These are phyloP conservation scores for Candida schatavii DNA, from an alignment of 805 yeast species.

Conservation along the genomic window DNA sequence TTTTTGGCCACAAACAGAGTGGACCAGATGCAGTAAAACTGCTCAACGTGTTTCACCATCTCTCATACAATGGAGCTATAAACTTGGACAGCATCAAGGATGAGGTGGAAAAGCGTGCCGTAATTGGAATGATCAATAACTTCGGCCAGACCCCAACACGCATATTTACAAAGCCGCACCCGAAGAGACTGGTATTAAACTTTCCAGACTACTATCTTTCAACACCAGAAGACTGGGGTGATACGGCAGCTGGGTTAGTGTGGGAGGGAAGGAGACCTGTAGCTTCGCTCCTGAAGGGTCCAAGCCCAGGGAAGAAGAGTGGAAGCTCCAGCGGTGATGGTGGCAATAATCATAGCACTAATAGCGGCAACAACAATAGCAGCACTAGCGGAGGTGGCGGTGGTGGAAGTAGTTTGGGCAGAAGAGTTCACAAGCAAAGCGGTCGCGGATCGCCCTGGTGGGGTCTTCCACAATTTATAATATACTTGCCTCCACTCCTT, in stretches of 20 bases:
- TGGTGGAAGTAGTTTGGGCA: too few relatives aligned
- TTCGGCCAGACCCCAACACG: conserved; percentile 89
- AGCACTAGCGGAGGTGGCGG: too few relatives aligned
- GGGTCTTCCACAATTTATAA: conserved; percentile 43
- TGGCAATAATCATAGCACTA: too few relatives aligned
- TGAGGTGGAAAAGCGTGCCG: conserved; percentile 69
- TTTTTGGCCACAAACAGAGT: conserved; percentile 78
- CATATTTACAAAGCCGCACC: conserved; percentile 68
- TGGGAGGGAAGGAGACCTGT: conserved; percentile 41
- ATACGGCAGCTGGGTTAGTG: conserved; percentile 14
- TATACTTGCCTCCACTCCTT: conserved; percentile 34
- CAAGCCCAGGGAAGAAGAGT: conserved; percentile 26
- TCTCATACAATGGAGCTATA: conserved; percentile 82
- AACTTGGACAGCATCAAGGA: conserved; percentile 72
- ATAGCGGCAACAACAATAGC: too few relatives aligned
- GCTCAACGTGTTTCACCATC: conserved; percentile 76
- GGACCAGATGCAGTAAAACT: conserved; percentile 67
- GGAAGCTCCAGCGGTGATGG: too few relatives aligned
- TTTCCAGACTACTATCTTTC: conserved; percentile 36
- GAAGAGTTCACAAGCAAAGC: neutral
- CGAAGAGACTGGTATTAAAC: conserved; percentile 40
- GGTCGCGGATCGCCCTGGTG: conserved; percentile 47
- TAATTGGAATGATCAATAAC: conserved; percentile 83
- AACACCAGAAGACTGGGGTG: conserved; percentile 20
- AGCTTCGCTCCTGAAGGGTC: conserved; percentile 45